A percentile compares a stretch with the other conserved stretches of the same genome.
phyloP scores from a whole-genome alignment of 306 rosid genomes.

The Castanopsis chinensis region DNA sequence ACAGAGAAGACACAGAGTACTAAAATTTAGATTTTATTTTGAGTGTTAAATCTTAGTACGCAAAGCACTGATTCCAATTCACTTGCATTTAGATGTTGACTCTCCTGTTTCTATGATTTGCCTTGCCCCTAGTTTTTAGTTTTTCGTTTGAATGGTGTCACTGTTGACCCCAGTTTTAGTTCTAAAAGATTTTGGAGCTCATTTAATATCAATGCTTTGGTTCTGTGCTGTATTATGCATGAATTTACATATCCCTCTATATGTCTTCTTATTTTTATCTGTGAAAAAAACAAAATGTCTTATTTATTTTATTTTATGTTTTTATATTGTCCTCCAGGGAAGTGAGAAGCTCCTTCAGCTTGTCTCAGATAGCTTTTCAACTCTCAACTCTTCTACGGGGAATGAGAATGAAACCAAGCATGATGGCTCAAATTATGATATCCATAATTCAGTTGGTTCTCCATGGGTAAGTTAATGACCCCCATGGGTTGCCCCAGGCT shows the following conservation, averaged over 20 bases:
- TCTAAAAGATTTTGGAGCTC: not conserved
- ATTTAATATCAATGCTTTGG: not conserved
- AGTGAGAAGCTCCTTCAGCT: slow-evolving; percentile 78
- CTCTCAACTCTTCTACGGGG: slow-evolving; percentile 9
- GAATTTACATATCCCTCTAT: slow-evolving; percentile 14
- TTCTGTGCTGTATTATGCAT: slow-evolving; percentile 1
- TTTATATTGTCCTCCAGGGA: slow-evolving; percentile 51
- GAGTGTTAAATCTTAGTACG: too few relatives aligned
- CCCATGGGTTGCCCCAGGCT: too few relatives aligned
- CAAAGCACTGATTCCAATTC: too few relatives aligned
- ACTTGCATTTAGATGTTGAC: slow-evolving; percentile 13
- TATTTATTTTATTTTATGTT: not conserved
- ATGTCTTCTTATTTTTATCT: slow-evolving; percentile 7
- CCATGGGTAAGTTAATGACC: slow-evolving; percentile 44
- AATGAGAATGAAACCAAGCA: slow-evolving; percentile 31
- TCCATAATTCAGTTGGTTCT: slow-evolving; percentile 17
- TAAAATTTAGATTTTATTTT: too few relatives aligned
- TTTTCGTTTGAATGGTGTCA: slow-evolving; percentile 3
- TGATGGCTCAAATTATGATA: slow-evolving; percentile 21
- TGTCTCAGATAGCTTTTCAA: slow-evolving; percentile 48
- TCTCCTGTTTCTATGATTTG: not conserved
- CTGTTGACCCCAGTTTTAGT: not conserved
- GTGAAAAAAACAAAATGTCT: too few relatives aligned
- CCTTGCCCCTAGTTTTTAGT: not conserved
- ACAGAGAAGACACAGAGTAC: too few relatives aligned